Base-by-base conservation (phyloP, 768 basidiomycete species). In the Suillus paluster region DNA sequence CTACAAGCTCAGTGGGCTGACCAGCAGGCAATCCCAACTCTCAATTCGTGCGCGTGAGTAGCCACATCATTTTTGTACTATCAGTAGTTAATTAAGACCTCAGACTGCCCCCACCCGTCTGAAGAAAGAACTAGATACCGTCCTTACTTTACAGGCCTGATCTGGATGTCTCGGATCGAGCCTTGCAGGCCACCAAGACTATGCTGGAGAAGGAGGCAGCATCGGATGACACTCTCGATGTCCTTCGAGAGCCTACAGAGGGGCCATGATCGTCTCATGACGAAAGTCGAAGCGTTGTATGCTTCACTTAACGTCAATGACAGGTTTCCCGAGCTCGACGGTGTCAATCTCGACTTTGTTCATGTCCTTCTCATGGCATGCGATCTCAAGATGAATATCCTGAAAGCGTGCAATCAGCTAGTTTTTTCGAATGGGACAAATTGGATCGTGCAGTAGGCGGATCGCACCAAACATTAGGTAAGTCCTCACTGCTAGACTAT, bases 351-450 rank as follows among this genome's bases (percentile, higher is more conserved):
- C 2, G 66, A 74, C 7, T 77, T 78, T 59, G 68, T 78, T 1
- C 62, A 64, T n/a, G n/a, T n/a, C n/a, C n/a, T n/a, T n/a, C n/a
- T n/a, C n/a, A n/a, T n/a, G n/a, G n/a, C n/a, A n/a, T 2, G 70
- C 80, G 77, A 80, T 60, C 68, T 79, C 33, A 81, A 71, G 42
- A 72, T 70, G 10, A 68, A 69, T 59, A 71, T 74, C 17, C 61
- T n/a, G 67, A 0, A 69, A 69, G 33, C 58, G 64, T 3, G 71
- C 70, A 1, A 70, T 73, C 11, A n/a, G 67, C 65, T 0, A 67
- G 64, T 30, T 73, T 73, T 42, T 67, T 66, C 6, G 70, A 74
- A 56, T 72, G 69, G 67, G 71, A 72, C 15, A 68, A 63, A 9
- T 53, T 73, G 0, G 68, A 73, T 21, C 64, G 60, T 10, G 73